Conservation (phyloP, 2,329 filamentous ascomycete species). For the Neofusicoccum cordaticola region DNA sequence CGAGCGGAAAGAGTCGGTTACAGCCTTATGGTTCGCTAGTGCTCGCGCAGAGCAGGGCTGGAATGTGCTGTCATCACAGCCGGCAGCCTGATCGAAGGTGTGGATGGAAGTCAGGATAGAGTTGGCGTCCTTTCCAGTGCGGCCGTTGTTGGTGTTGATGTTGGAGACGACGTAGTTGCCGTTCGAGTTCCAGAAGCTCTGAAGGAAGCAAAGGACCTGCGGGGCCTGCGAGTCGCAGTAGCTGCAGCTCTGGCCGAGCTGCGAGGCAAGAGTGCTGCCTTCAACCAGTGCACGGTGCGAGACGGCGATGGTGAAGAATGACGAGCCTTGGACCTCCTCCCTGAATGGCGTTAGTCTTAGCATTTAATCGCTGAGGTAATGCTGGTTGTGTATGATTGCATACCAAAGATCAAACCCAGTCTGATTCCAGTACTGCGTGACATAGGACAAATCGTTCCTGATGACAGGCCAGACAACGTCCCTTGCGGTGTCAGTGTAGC, state of each 20-base stretch:
- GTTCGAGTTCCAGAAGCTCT: conserved; percentile 37
- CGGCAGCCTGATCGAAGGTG: conserved; percentile 19
- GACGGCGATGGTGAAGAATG: conserved; percentile 42
- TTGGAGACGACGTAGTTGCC: conserved; percentile 39
- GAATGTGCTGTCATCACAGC: conserved; percentile 39
- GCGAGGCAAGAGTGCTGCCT: conserved; percentile 32
- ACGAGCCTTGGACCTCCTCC: conserved; percentile 43
- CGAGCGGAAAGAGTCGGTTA: conserved; percentile 33
- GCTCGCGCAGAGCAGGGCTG: conserved; percentile 38
- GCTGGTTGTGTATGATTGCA: not conserved
- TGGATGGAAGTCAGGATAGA: conserved; percentile 40
- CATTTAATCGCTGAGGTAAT: not conserved
- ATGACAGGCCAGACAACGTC: conserved; percentile 40
- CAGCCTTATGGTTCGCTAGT: conserved; percentile 33
- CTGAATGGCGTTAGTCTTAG: not conserved
- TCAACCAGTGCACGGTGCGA: conserved; percentile 36
- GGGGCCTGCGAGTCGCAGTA: conserved; percentile 37
- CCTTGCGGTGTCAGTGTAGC: conserved; percentile 31
- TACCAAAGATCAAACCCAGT: conserved; percentile 45
- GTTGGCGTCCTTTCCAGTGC: conserved; percentile 39
- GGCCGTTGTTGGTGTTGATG: conserved; percentile 41
- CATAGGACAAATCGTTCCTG: conserved; percentile 46
- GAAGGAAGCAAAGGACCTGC: conserved; percentile 33
- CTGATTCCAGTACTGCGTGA: conserved; percentile 44
- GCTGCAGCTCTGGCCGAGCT: conserved; percentile 39